Base-by-base conservation (phyloP, 345 rosid genomes). In the Murraya koenigii region DNA sequence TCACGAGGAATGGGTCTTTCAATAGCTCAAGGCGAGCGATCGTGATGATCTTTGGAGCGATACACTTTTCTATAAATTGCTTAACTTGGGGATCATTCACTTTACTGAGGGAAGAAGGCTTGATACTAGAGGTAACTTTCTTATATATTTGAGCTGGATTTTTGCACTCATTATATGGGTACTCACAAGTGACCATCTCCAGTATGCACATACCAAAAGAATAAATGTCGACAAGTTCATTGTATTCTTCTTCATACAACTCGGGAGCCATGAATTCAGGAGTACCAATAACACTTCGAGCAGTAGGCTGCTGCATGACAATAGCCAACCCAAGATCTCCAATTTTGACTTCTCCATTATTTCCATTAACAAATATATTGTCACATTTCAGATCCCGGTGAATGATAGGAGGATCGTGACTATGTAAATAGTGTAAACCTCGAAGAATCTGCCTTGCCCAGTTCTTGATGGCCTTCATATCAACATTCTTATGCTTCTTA, bases 211-310 rank as follows among this genome's bases (percentile, higher is more conserved):
- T 79, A 69, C 98, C 98, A 74, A 93, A 93, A 26, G 97, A 90
- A 85, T 93, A 93, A 44, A 93, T 84, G 81, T 93, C 97, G 1
- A 91, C 93, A 17, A 91, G 96, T 70, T 93, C 96, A 80, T 89
- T 89, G 84, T 93, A 93, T 59, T 89, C 97, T 84, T 91, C 98
- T 47, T 93, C 96, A 69, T 93, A 93, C 25, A 93, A 91, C 87
- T 93, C 98, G 0, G 98, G 98, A 44, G 98, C 96, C 98, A 94
- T 94, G 90, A 90, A 94, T 71, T 91, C 98, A 35, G 98, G 97
- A 75, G 97, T 94, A 33, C 95, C 97, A 63, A 91, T 86, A 23
- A 93, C 96, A 82, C 96, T 91, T 49, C 88, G 90, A 62, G 97
- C 96, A 74, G 87, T 87, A 73, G 97, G 87, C 82, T 93, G 93